A percentile compares a stretch with the other conserved stretches of the same genome.
Evolutionary conservation across 495 filamentous ascomycete genomes (phyloP).

Genomic region (Clohesyomyces aquaticus): DNA sequence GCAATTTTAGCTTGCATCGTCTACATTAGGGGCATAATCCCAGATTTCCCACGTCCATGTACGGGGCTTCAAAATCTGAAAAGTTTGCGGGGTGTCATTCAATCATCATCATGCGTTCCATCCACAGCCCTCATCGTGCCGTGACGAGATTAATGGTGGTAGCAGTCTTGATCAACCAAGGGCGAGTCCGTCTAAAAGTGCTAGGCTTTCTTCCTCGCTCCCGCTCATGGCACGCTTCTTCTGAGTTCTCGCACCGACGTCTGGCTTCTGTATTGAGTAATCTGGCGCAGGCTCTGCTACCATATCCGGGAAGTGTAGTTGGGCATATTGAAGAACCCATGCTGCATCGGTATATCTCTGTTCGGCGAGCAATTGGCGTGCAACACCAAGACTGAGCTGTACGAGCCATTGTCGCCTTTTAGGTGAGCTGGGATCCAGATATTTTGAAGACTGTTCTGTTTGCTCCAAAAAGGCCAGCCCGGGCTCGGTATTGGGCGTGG

Average conservation of each 20-base stretch:
- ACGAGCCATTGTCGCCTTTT: constrained; percentile 9
- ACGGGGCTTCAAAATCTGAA: too few relatives aligned
- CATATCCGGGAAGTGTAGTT: constrained; percentile 32
- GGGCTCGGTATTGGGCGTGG: constrained; percentile 20
- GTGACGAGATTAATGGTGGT: neutral
- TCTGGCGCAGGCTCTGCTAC: constrained; percentile 7
- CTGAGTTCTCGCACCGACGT: neutral
- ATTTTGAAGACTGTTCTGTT: neutral
- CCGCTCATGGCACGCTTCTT: neutral
- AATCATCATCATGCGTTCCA: neutral
- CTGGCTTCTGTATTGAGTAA: neutral
- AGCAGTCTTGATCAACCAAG: constrained; percentile 11
- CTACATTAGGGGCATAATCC: too few relatives aligned
- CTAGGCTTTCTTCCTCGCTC: constrained; percentile 17
- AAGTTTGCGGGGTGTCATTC: constrained; percentile 1
- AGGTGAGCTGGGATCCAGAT: too few relatives aligned
- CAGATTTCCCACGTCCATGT: neutral
- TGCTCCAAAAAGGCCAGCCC: constrained; percentile 26
- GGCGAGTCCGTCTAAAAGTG: constrained; percentile 21
- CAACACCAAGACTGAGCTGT: constrained; percentile 33
- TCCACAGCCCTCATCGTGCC: neutral
- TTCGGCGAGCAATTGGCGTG: constrained; percentile 29
- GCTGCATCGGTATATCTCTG: constrained; percentile 29
- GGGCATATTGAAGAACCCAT: constrained; percentile 30
- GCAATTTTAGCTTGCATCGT: too few relatives aligned